Conservation (phyloP, 78 protist genomes). For the Dictyostelium intermedium region DNA sequence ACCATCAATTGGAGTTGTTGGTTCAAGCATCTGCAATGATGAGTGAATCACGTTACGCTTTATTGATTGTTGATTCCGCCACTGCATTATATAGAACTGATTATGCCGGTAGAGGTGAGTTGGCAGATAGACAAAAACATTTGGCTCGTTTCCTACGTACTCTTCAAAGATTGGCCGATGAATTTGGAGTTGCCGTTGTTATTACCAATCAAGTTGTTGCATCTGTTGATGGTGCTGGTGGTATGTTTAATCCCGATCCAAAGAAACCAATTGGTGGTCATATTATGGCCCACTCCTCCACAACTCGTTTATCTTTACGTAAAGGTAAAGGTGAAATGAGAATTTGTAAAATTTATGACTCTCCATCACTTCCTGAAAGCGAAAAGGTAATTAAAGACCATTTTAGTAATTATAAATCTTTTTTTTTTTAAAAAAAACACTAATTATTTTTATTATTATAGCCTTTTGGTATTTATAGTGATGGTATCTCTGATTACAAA, state of each 20-base stretch:
- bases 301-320: slow-evolving; percentile 96
- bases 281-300: slow-evolving; percentile 99
- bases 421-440: not conserved
- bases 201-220: slow-evolving; percentile 99
- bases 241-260: slow-evolving; percentile 75
- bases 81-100: slow-evolving; percentile 98
- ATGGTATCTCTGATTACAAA: slow-evolving; percentile 86
- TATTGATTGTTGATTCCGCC: slow-evolving; percentile 98
- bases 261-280: slow-evolving; percentile 99
- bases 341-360: slow-evolving; percentile 97
- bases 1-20: slow-evolving; percentile 96
- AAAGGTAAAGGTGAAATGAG: slow-evolving; percentile 99
- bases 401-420: not conserved
- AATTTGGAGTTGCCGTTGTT: slow-evolving; percentile 98
- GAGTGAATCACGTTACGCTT: slow-evolving; percentile 95
- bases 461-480: slow-evolving; percentile 77
- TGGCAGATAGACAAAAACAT: slow-evolving; percentile 97
- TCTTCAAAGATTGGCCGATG: slow-evolving; percentile 97
- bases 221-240: slow-evolving; percentile 62
- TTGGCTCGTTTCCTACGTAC: slow-evolving; percentile 96
- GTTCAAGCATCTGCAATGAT: slow-evolving; percentile 98
- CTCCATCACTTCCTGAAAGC: slow-evolving; percentile 97
- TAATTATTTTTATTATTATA: not conserved
- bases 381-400: slow-evolving; percentile 74
- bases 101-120: slow-evolving; percentile 99